phyloP scores from a whole-genome alignment of 768 basidiomycete species.

The Panellus pusillus region DNA sequence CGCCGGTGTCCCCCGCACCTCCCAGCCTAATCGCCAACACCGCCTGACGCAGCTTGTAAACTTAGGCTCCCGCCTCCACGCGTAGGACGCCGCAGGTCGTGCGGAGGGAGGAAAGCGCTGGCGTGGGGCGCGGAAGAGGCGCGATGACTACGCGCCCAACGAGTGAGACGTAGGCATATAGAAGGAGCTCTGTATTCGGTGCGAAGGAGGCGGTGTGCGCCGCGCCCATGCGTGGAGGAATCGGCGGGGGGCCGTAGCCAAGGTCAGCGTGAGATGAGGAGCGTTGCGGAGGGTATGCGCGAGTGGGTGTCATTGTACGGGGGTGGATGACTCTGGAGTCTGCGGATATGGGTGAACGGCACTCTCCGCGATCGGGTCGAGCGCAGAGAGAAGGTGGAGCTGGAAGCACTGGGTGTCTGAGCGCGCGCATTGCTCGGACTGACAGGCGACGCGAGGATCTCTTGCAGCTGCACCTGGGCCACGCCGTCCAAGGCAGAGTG shows the following conservation, averaged over 20 bases:
- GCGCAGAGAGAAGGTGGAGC: slow-evolving; percentile 48
- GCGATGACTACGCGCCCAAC: slow-evolving; percentile 64
- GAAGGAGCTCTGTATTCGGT: slow-evolving; percentile 63
- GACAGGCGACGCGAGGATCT: slow-evolving; percentile 25
- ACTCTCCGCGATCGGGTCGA: slow-evolving; percentile 49
- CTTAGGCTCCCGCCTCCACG: slow-evolving; percentile 25
- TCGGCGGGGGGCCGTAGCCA: slow-evolving; percentile 43
- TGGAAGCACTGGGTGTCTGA: slow-evolving; percentile 39
- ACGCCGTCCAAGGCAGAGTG: slow-evolving; percentile 58
- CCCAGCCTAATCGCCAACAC: slow-evolving; percentile 4
- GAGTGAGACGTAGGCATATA: slow-evolving; percentile 86
- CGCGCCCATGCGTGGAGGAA: slow-evolving; percentile 31
- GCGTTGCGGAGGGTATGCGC: slow-evolving; percentile 26
- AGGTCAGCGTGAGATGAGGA: slow-evolving; percentile 29
- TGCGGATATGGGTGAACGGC: slow-evolving; percentile 33
- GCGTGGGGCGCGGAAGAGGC: slow-evolving; percentile 39
- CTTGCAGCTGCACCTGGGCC: slow-evolving; percentile 31
- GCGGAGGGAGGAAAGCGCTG: slow-evolving; percentile 48
- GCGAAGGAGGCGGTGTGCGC: slow-evolving; percentile 48
- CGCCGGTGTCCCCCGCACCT: slow-evolving; percentile 41
- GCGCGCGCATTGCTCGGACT: slow-evolving; percentile 25
- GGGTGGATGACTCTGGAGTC: slow-evolving; percentile 36
- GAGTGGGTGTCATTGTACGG: slow-evolving; percentile 29
- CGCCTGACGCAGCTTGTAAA: slow-evolving; percentile 9
- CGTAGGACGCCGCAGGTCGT: slow-evolving; percentile 46